These are phyloP conservation scores for Aurinia saxatilis DNA, from an alignment of 345 rosid genomes.

Conservation along the genomic window DNA sequence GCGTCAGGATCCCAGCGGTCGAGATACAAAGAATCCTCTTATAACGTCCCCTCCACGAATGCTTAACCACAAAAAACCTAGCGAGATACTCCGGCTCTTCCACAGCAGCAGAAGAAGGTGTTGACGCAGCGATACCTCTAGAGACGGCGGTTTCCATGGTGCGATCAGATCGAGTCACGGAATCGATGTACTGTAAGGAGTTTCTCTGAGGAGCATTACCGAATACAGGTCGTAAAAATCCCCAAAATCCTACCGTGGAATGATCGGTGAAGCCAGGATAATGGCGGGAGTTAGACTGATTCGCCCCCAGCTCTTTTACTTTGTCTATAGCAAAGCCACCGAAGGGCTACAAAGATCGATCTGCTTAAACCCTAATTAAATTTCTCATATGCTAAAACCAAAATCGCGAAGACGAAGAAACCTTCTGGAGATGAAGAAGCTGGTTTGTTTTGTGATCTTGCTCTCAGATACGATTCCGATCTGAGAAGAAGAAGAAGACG, in stretches of 20 bases:
- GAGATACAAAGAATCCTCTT: constrained; percentile 87
- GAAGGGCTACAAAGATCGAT: constrained; percentile 6
- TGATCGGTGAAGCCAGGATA: constrained; percentile 40
- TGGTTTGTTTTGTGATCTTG: not conserved
- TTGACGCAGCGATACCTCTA: constrained; percentile 22
- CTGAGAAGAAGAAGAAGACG: not conserved
- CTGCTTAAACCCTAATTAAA: constrained; percentile 33
- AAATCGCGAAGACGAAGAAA: no score
- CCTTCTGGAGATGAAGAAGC: not conserved
- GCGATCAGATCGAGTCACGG: constrained; percentile 36
- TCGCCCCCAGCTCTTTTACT: constrained; percentile 87
- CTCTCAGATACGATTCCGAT: not conserved
- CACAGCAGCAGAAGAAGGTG: constrained; percentile 24
- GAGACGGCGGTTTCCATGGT: constrained; percentile 44
- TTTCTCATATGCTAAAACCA: not conserved
- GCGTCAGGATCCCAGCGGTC: constrained; percentile 53
- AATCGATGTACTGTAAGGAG: constrained; percentile 46
- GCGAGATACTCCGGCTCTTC: constrained; percentile 96
- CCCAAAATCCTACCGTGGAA: constrained; percentile 66
- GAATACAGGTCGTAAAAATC: constrained; percentile 41
- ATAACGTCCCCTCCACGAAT: constrained; percentile 98
- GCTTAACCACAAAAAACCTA: constrained; percentile 76
- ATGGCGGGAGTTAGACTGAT: constrained; percentile 81
- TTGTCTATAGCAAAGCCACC: constrained; percentile 30
- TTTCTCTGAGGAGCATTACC: constrained; percentile 54